phyloP scores from a whole-genome alignment of 768 basidiomycete species.

The Crassisporium funariophilum region DNA sequence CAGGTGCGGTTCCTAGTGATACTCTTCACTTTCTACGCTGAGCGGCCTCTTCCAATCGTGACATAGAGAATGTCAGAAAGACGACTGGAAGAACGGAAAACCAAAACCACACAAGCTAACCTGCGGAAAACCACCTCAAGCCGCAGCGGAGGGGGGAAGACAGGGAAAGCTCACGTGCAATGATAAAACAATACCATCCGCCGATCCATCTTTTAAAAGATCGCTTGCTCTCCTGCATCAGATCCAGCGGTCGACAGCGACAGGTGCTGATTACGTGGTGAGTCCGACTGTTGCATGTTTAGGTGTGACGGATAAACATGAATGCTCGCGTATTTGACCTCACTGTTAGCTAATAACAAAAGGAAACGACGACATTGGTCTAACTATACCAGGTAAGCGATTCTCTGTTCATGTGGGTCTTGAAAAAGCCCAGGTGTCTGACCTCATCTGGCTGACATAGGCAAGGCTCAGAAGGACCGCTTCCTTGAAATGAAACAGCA shows the following conservation, averaged over 20 bases:
- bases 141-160: neutral
- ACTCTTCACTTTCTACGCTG: neutral
- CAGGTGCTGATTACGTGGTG: neutral
- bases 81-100: constrained; percentile 23
- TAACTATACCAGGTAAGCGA: too few species aligned
- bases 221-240: neutral
- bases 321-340: too few species aligned
- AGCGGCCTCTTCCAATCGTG: neutral
- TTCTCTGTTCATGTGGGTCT: too few species aligned
- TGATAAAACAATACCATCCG: neutral
- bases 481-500: too few species aligned
- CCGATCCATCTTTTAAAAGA: neutral
- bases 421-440: too few species aligned
- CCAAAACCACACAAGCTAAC: constrained; percentile 17
- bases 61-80: constrained; percentile 22
- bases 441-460: too few species aligned
- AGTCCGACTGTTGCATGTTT: neutral
- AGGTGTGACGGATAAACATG: neutral
- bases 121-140: constrained; percentile 16
- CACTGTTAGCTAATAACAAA: too few species aligned
- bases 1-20: constrained; percentile 1
- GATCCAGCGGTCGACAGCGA: neutral
- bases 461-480: too few species aligned
- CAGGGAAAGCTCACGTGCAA: neutral
- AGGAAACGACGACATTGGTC: too few species aligned